Evolutionary conservation across 306 rosid species (phyloP), one percentile per base, ranked within the genome.

Genomic region (Begonia fuchsioides): DNA sequence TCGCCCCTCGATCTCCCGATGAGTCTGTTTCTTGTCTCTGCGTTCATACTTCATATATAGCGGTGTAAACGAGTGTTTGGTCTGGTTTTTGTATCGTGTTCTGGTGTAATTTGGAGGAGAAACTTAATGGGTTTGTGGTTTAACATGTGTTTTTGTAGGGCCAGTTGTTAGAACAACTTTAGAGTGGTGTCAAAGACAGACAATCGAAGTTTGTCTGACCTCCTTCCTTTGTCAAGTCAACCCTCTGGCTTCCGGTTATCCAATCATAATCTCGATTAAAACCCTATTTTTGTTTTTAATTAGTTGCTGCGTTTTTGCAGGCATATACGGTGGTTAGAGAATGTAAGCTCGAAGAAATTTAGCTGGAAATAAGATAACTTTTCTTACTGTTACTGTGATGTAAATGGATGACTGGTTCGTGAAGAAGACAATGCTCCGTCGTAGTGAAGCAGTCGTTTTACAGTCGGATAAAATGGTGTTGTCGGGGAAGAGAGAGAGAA

Each of bases 101-200:
- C 3, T 26, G 3, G 69, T 49, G 69, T 51, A 54, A 38, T 20
- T 15, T 54, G 17, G 35, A 45, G 18, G 17, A 51, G 44, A 14
- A 26, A 26, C 35, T 26, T 4, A 26, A n/a, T n/a, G 35, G 35
- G 35, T 26, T 26, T 26, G 5, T 26, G 7, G 35, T 26, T 26
- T 26, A 26, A 26, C 7, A 26, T 32, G 39, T 12, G 35, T 55
- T 59, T 46, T 50, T 53, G 55, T 46, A 43, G 13, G 62, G 48
- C 20, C 53, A 60, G 74, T 73, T 65, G 78, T 80, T 71, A 49
- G 66, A 76, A 73, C 82, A 63, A 69, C 86, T 72, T 47, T 58
- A 62, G 80, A 75, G 78, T 81, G 72, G 61, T 75, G 72, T 81
- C 78, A 48, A 77, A 81, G 93, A 69, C 66, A 81, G 44, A 59